A percentile compares a stretch with the other conserved stretches of the same genome.
Evolutionary conservation across 495 filamentous ascomycete genomes (phyloP).

Genomic region (Daldinia concentrica): DNA sequence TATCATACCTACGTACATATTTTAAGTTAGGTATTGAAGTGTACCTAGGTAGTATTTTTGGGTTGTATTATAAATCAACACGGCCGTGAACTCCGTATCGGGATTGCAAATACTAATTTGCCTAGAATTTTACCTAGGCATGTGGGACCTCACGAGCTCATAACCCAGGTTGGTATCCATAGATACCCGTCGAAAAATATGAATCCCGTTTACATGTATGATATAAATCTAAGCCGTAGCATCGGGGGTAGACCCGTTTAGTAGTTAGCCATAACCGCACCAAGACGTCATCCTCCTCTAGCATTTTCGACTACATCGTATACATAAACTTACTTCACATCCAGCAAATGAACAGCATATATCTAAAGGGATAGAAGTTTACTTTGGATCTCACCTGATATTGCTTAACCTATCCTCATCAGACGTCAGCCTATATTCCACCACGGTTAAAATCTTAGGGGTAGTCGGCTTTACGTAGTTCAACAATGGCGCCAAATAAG

Average conservation of each 20-base stretch:
- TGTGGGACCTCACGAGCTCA: constrained; percentile 21
- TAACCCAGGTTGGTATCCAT: background rate
- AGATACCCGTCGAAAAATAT: constrained; percentile 1
- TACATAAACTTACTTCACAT: background rate
- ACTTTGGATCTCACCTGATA: background rate
- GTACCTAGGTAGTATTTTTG: too few relatives aligned
- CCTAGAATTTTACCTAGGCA: constrained; percentile 18
- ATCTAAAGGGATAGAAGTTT: too few relatives aligned
- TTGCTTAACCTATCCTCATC: background rate
- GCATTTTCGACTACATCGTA: background rate
- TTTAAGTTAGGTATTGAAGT: background rate
- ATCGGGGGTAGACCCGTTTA: background rate
- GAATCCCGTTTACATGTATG: background rate
- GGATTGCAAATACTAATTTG: background rate
- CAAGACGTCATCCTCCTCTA: constrained; percentile 12
- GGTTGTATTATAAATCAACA: constrained; percentile 7
- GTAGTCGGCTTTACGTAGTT: background rate
- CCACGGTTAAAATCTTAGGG: background rate
- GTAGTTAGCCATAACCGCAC: background rate
- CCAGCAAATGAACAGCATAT: background rate
- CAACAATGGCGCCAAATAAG: constrained; percentile 72
- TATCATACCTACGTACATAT: too few relatives aligned
- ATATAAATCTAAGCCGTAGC: background rate
- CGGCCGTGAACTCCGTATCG: background rate
- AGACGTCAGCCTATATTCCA: background rate